Base-by-base conservation (phyloP, 2,329 filamentous ascomycete genomes). In the Talaromyces sp. region DNA sequence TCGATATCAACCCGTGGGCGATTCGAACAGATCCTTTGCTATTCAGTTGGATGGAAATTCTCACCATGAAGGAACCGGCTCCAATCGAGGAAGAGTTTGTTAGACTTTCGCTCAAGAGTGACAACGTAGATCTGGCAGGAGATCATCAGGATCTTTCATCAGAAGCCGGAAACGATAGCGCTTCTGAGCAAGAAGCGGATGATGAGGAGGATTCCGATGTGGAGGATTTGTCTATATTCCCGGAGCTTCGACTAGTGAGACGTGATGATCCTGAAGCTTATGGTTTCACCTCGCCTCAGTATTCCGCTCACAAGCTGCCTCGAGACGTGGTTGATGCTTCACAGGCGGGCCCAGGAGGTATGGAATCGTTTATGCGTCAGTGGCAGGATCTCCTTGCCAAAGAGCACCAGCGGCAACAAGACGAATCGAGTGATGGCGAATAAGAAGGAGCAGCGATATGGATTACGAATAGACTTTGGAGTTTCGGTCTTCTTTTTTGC, bases 1-100 rank as follows among this genome's bases (percentile, higher is more conserved):
- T 99, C 56, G 95, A 99, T 72, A 90, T 99, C 70, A 98, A 98
- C 70, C 92, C 95, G 0, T 99, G 94, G 91, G 94, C 94, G 0
- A 85, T 87, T 50, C 83, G 91, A 63, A 99, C 95, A 0, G 95
- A 99, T 77, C 89, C 91, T 4, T 76, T 98, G 52, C 81, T 97
- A 0, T 99, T 96, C 73, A 89, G 87, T 51, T 99, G 95, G 95
- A 74, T 89, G 64, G 94, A 98, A 77, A 82, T 99, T 47, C 80
- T 98, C 62, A 87, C 85, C 0, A 84, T 91, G 78, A 82, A 87
- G 40, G 74, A 78, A 75, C 62, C 79, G 72, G 64, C 73, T 47
- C 55, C 62, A 1, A 59, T 66, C 1, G 69, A 71, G 47, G 73
- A 73, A 40, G 67, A 69, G 7, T 72, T 76, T 47, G 73, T 76